Base-by-base conservation (phyloP, 2,329 filamentous ascomycete genomes). In the Aureobasidium musti region DNA sequence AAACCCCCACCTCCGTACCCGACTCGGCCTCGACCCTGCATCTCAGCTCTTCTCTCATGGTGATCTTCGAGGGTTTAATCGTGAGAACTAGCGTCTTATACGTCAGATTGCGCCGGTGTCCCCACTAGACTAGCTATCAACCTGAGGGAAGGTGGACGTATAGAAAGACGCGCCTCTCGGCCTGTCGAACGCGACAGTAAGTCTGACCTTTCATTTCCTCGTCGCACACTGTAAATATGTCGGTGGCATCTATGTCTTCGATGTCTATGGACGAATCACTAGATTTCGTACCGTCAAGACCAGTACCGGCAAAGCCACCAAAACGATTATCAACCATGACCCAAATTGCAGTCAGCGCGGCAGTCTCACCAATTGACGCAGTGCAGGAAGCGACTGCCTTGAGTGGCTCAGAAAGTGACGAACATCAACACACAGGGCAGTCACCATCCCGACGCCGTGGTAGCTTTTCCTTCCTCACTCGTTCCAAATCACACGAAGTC, bases 401-500 rank as follows among this genome's bases (percentile, higher is more conserved):
- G 37, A 50, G 41, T 23, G 26, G 49, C 17, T 64, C 61, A n/a
- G 61, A 64, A 33, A 64, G 35, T 49, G 61, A 49, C 50, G 61
- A 64, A 33, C 61, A 54, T 11, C 23, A 21, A 2, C 17, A 45
- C n/a, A 23, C 10, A 45, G 53, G 13, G 35, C 53, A 64, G 35
- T 49, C 61, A 26, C 61, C 49, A 66, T 35, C 50, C 33, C 49
- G 49, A 47, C 57, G 65, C 52, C 49, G 65, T 43, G 57, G 66
- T 17, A 68, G 67, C 61, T 63, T 69, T 41, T 67, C 67, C 8
- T 68, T 68, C 50, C 52, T 69, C 43, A 54, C 66, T 23, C 64
- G 68, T 59, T 54, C 68, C 26, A 67, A 66, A 30, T 68, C 68
- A 26, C 65, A 64, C 59, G 61, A 69, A n/a, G 54, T 69, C 28